Evolutionary conservation across 805 yeast genomes (phyloP).

Genomic region (Brettanomyces sp.): DNA sequence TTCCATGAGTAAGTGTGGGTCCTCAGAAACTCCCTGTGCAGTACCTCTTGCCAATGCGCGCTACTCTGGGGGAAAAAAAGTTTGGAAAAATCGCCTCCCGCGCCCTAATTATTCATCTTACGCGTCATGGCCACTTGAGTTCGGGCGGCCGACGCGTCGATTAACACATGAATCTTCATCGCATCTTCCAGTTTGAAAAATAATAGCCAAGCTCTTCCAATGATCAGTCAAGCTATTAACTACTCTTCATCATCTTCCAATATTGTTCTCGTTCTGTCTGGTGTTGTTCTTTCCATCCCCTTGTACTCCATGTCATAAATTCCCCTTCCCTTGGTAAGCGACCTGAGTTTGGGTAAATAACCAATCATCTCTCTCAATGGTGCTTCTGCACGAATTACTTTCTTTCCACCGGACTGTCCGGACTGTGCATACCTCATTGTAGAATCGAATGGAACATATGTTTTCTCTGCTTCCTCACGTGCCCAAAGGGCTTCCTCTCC

Average conservation of each 20-base stretch:
- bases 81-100: no score
- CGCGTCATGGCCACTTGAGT: no score
- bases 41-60: no score
- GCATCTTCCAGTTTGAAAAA: no score
- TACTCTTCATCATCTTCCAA: conserved; percentile 9
- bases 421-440: conserved; percentile 33
- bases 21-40: no score
- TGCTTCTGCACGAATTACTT: conserved; percentile 65
- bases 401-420: conserved; percentile 26
- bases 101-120: no score
- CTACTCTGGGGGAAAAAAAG: no score
- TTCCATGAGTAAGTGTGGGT: no score
- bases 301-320: conserved; percentile 68
- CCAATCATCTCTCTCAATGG: conserved; percentile 90
- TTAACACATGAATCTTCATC: background rate
- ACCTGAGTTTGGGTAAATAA: conserved; percentile 65
- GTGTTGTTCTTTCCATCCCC: conserved; percentile 61
- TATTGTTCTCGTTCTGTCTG: conserved; percentile 37
- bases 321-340: conserved; percentile 85
- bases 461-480: conserved; percentile 44
- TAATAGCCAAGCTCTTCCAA: no score
- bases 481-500: conserved; percentile 36
- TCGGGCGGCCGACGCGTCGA: background rate
- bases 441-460: conserved; percentile 73
- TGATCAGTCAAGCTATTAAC: no score